Conservation (phyloP, 2,329 filamentous ascomycete genomes). For the Xylariaceae sp. region DNA sequence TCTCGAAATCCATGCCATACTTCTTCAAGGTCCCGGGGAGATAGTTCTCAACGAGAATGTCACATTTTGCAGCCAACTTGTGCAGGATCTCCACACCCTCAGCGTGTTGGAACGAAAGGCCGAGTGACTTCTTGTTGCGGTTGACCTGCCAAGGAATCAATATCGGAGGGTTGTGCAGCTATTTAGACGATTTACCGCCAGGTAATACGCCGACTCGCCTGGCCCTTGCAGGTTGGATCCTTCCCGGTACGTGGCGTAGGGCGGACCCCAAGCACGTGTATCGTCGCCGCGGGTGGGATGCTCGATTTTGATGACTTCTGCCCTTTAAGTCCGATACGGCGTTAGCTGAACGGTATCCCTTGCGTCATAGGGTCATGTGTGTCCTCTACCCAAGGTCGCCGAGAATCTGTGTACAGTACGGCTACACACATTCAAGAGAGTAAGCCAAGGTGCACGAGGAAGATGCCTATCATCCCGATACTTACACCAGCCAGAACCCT, state of each 20-base stretch:
- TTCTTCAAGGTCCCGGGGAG: conserved; percentile 87
- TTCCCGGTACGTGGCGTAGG: conserved; percentile 78
- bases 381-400: conserved; percentile 84
- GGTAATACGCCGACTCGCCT: conserved; percentile 93
- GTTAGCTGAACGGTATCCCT: conserved; percentile 7
- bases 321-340: conserved; percentile 53
- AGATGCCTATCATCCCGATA: conserved; percentile 29
- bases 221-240: conserved; percentile 64
- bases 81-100: conserved; percentile 86
- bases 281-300: conserved; percentile 91
- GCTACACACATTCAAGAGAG: conserved; percentile 54
- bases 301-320: conserved; percentile 96
- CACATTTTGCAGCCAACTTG: conserved; percentile 78
- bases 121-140: conserved; percentile 95
- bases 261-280: conserved; percentile 94
- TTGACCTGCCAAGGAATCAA: conserved; percentile 66
- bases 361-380: conserved; percentile 19
- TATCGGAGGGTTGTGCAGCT: conserved; percentile 1
- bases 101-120: conserved; percentile 84
- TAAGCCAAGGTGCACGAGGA: conserved; percentile 19
- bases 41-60: conserved; percentile 96
- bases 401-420: conserved; percentile 95
- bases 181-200: conserved; percentile 64
- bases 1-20: conserved; percentile 87
- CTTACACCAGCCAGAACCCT: conserved; percentile 90